phyloP scores from a whole-genome alignment of 805 yeast genomes.

The Metschnikowia amazonensis region DNA sequence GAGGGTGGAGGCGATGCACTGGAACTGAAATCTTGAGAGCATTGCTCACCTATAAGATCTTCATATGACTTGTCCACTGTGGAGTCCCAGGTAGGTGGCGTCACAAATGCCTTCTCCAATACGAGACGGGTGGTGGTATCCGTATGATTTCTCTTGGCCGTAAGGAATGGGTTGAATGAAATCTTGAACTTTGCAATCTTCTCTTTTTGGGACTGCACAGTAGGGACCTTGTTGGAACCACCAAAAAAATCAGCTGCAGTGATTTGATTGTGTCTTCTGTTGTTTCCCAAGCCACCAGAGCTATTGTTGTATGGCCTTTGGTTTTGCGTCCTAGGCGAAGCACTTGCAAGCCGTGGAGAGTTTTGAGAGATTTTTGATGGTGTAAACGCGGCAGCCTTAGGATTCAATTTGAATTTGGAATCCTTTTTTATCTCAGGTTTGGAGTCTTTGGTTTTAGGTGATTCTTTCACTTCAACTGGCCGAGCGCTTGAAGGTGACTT shows the following conservation, averaged over 20 bases:
- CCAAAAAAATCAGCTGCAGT: slow-evolving; percentile 43
- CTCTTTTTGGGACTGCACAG: slow-evolving; percentile 31
- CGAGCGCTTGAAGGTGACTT: slow-evolving; percentile 1
- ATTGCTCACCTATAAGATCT: slow-evolving; percentile 44
- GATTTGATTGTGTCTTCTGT: slow-evolving; percentile 35
- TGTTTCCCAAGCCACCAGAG: slow-evolving; percentile 13
- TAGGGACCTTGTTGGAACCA: slow-evolving; percentile 36
- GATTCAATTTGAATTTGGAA: slow-evolving; percentile 59
- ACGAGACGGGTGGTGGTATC: slow-evolving; percentile 21
- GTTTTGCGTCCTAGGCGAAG: slow-evolving; percentile 32
- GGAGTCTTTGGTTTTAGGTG: slow-evolving; percentile 2
- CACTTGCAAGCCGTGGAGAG: slow-evolving; percentile 29
- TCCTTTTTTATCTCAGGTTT: slow-evolving; percentile 11
- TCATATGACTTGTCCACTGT: slow-evolving; percentile 56
- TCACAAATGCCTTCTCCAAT: slow-evolving; percentile 62
- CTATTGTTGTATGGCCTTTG: slow-evolving; percentile 30
- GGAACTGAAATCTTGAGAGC: slow-evolving; percentile 4
- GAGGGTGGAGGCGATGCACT: slow-evolving; percentile 15
- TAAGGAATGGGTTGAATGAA: slow-evolving; percentile 51
- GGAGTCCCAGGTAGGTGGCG: slow-evolving; percentile 75
- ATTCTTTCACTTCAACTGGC: slow-evolving; percentile 4
- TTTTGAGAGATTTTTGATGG: slow-evolving; percentile 38
- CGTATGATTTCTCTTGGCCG: slow-evolving; percentile 35
- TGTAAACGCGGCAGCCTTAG: slow-evolving; percentile 63
- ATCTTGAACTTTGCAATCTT: slow-evolving; percentile 36